Conservation (phyloP, 2,329 filamentous ascomycete genomes). For the Chalaropsis thielavioides region DNA sequence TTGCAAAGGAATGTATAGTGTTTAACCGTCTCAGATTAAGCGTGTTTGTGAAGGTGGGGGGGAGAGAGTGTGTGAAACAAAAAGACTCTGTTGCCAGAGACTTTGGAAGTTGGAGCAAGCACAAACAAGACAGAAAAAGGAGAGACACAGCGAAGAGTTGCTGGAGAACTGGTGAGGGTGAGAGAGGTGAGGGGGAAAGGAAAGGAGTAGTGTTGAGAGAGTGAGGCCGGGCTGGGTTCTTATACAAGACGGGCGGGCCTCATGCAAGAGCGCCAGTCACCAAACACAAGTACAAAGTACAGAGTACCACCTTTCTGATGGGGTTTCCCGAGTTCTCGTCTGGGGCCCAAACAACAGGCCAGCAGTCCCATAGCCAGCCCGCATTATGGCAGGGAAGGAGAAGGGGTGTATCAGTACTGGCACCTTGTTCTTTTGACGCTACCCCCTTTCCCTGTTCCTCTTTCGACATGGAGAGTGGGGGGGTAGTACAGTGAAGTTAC, state of each 20-base stretch:
- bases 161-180: neutral
- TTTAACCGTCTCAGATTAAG: neutral
- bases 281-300: neutral
- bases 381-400: too few species aligned
- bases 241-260: neutral
- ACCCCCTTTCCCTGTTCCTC: too few species aligned
- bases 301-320: too few species aligned
- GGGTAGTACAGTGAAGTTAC: too few species aligned
- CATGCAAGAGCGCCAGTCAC: neutral
- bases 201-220: neutral
- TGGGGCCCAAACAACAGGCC: neutral
- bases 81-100: neutral
- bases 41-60: neutral
- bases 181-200: neutral
- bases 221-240: neutral
- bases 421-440: too few species aligned
- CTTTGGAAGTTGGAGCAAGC: neutral
- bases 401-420: too few species aligned
- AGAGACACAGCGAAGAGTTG: constrained; percentile 4
- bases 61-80: neutral
- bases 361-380: too few species aligned
- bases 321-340: neutral
- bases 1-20: neutral
- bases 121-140: neutral
- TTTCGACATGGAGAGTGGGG: too few species aligned